Evolutionary conservation across 2,329 filamentous ascomycete genomes (phyloP), one percentile per base, ranked within the genome.

Genomic region (Aspergillus aculeatinus): DNA sequence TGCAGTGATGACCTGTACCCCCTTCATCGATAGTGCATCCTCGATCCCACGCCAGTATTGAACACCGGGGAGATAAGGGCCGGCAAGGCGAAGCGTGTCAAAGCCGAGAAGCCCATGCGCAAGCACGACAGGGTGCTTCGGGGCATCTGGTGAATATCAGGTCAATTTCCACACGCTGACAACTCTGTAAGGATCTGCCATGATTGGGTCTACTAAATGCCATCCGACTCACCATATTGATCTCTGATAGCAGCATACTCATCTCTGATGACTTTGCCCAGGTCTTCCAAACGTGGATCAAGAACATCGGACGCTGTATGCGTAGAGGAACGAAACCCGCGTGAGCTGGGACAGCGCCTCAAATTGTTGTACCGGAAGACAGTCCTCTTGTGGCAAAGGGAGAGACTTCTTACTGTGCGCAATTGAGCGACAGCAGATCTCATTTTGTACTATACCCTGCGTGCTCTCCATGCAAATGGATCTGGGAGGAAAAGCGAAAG

Each of bases 101-200:
- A 88, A 88, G n/a, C 86, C 86, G 21, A 88, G 75, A 11, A 88
- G 78, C n/a, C 86, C 86, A 73, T 88, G 86, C 4, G 86, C 86
- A 10, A 88, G 82, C 52, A 88, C 81, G 55, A 88, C 82, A 2
- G 85, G 83, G 66, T 87, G 71, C 68, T 83, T 83, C 48, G 81
- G 83, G 9, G 76, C 73, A 54, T 73, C 73, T 78, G 48, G 11
- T 33, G 23, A 53, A 10, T n/a, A 50, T 9, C 27, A 35, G 7
- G 11, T 44, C 19, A 39, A n/a, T 49, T 49, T 21, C 35, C 1
- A 25, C 23, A 29, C 48, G 7, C 48, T 25, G 6, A 16, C 25
- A 55, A 5, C 21, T 10, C 31, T 16, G 4, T 19, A 9, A 42
- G 12, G 16, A 19, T 16, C 5, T 42, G 35, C 5, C 29, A 3